A percentile compares a stretch with the other conserved stretches of the same genome.
phyloP scores from a whole-genome alignment of 169 alveolate genomes.

The Plasmodium gaboni region DNA sequence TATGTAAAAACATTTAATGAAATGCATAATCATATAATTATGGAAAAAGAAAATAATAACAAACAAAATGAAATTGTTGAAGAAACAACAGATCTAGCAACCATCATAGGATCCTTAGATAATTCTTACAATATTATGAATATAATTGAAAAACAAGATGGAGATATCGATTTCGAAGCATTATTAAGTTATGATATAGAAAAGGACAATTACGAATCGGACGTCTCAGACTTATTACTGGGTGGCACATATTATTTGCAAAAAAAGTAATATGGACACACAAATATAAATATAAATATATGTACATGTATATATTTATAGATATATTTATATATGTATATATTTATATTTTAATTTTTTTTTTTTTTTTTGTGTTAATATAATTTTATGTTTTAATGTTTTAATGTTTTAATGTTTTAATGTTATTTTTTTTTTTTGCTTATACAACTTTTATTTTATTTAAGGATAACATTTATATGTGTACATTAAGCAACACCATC shows the following conservation, averaged over 20 bases:
- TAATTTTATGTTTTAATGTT: too few species aligned
- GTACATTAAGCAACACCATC: too few species aligned
- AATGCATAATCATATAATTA: constrained; percentile 33
- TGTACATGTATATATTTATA: too few species aligned
- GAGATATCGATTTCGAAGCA: constrained; percentile 22
- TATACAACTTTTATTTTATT: too few species aligned
- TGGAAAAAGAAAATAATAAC: constrained; percentile 11
- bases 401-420: too few species aligned
- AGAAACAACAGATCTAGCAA: constrained; percentile 21
- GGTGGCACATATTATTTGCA: constrained; percentile 45
- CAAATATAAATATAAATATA: too few species aligned
- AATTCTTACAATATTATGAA: constrained; percentile 45
- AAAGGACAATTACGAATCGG: constrained; percentile 49
- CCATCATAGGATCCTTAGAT: constrained; percentile 28
- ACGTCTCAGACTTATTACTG: constrained; percentile 44
- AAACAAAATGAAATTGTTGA: constrained; percentile 58
- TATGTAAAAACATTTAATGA: constrained; percentile 55
- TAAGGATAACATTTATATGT: too few species aligned
- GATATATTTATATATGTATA: too few species aligned
- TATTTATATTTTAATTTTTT: too few species aligned
- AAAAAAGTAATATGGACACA: neutral
- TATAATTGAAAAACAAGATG: constrained; percentile 26
- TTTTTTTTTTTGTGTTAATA: too few species aligned
- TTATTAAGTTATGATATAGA: constrained; percentile 41
- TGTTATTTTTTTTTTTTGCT: too few species aligned